Conservation (phyloP, 257 asterid species). For the Salvia miltiorrhiza region DNA sequence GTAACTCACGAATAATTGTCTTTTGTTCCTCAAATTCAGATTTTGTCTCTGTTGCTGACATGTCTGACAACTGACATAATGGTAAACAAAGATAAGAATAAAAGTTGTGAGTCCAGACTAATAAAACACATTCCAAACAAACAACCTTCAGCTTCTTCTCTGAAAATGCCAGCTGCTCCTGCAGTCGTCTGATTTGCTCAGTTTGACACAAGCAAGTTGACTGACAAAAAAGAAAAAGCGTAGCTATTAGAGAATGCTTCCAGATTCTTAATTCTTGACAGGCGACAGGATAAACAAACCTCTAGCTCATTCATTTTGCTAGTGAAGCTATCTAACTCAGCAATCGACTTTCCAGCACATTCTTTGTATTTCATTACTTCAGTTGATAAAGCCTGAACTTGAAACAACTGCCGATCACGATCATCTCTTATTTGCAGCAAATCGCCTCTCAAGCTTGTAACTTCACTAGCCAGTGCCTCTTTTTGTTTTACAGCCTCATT, state of each 20-base stretch:
- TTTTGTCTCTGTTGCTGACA: conserved; percentile 62
- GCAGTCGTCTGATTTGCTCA: conserved; percentile 59
- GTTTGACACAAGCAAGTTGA: conserved; percentile 62
- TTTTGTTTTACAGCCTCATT: conserved; percentile 70
- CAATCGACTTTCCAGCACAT: conserved; percentile 48
- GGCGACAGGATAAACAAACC: conserved; percentile 35
- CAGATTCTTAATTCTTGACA: no score
- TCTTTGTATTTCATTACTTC: conserved; percentile 64
- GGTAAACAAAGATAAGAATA: not conserved
- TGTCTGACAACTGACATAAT: conserved; percentile 51
- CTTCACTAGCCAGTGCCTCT: conserved; percentile 69
- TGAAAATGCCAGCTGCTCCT: conserved; percentile 66
- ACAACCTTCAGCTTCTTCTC: conserved; percentile 68
- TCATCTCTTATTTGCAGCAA: conserved; percentile 79
- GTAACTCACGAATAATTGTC: conserved; percentile 42
- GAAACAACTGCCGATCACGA: conserved; percentile 60
- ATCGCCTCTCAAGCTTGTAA: conserved; percentile 63
- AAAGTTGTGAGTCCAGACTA: not conserved
- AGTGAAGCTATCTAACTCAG: conserved; percentile 44
- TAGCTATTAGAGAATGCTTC: not conserved
- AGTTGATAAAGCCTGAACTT: conserved; percentile 50
- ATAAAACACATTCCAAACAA: not conserved
- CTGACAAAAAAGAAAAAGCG: conserved; percentile 31
- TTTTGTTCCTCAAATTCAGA: conserved; percentile 69
- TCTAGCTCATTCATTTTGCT: conserved; percentile 54